phyloP scores from a whole-genome alignment of 1,284 basidiomycete genomes.

The Tetrapyrgos nigripes region DNA sequence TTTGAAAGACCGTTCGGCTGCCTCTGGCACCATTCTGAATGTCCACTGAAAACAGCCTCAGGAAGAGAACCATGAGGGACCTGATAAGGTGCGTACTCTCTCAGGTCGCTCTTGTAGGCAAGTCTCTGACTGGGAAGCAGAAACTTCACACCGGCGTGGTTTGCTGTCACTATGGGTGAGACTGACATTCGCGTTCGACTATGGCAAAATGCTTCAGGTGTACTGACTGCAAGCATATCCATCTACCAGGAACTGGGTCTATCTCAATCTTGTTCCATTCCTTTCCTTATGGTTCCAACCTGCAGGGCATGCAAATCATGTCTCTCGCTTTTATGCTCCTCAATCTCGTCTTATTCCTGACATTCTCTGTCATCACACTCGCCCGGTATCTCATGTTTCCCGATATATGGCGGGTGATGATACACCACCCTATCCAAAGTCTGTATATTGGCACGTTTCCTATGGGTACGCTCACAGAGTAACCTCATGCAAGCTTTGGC shows the following conservation, averaged over 20 bases:
- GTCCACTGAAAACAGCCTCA: constrained; percentile 10
- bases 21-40: background rate
- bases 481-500: constrained; percentile 54
- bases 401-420: constrained; percentile 59
- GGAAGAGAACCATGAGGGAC: constrained; percentile 13
- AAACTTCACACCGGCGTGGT: constrained; percentile 22
- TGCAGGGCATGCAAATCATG: constrained; percentile 46
- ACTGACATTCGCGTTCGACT: constrained; percentile 11
- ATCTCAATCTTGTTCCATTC: constrained; percentile 57
- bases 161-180: constrained; percentile 50
- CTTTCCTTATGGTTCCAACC: constrained; percentile 57
- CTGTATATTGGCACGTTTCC: constrained; percentile 74
- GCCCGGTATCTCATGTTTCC: constrained; percentile 64
- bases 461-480: constrained; percentile 51
- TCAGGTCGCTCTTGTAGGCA: background rate
- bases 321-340: constrained; percentile 69
- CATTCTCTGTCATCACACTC: constrained; percentile 55
- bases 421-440: constrained; percentile 67
- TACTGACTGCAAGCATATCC: background rate
- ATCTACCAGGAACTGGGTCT: constrained; percentile 57
- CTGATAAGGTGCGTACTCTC: constrained; percentile 16
- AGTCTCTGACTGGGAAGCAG: constrained; percentile 9
- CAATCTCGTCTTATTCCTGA: constrained; percentile 67
- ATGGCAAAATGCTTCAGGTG: background rate
- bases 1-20: background rate